Base-by-base conservation (phyloP, 73 alveolate genomes). In the Tetrahymena elliotti region DNA sequence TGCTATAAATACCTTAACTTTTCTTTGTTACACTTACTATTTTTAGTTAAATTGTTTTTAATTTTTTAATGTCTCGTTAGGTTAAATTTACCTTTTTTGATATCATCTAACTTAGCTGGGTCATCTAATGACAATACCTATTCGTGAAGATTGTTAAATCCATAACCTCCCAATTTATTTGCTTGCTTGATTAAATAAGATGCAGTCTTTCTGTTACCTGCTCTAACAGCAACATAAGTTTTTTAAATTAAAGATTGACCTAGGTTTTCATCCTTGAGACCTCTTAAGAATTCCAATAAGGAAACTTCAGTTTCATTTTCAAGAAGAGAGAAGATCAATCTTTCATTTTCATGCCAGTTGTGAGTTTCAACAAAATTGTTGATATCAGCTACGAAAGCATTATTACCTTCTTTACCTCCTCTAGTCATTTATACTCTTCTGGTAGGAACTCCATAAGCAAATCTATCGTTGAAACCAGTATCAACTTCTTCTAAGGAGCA, bases 321-420 rank as follows among this genome's bases (percentile, higher is more conserved):
- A 41, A 97, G 52, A 93, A 98, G 83, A 84, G 95, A 94, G 52
- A 94, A 68, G 12, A 98, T 53, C 82, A 97, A 95, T 41, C 53
- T 7, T 54, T 97, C 93, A 24, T 92, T 93, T 33, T 93, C 35
- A n/a, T 92, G 5, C 93, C 95, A 83, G 84, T 92, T 16, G 18
- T 82, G 36, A 11, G 97, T 97, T 40, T 41, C 52, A 33, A 37
- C 95, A 22, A 31, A 54, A 15, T 83, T 37, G 40, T 96, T 97
- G 38, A 93, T 96, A 97, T 98, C 99, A 39, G 97, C 97, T 15
- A 98, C 93, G 96, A 99, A 99, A 47, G 99, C 99, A 97, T 98
- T 98, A 97, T 99, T 98, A 20, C 99, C 99, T 97, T 98, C 97
- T 94, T 98, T 97, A 83, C 98, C 98, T 35, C 99, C 99, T 96